A percentile compares a stretch with the other conserved stretches of the same genome.
Evolutionary conservation across 805 yeast genomes (phyloP).

Genomic region (Myxozyma geophila): DNA sequence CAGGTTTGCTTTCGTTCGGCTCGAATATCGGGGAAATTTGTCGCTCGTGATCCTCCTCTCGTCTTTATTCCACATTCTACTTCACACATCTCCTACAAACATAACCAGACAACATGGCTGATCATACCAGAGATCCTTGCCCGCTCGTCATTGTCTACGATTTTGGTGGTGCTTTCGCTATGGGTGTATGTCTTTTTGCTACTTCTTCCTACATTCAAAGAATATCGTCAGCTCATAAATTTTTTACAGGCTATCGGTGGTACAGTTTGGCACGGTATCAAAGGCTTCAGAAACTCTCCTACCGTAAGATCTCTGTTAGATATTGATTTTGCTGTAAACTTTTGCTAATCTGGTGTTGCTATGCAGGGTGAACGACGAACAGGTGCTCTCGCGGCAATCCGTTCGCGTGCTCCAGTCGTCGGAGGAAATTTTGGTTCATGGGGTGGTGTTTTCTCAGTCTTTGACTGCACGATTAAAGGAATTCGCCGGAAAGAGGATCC

Average conservation of each 20-base stretch:
- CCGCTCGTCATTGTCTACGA: slow-evolving; percentile 95
- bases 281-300: slow-evolving; percentile 98
- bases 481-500: slow-evolving; percentile 98
- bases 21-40: too few relatives aligned
- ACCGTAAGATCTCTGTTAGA: slow-evolving; percentile 35
- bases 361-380: slow-evolving; percentile 83
- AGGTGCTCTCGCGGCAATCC: slow-evolving; percentile 88
- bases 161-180: slow-evolving; percentile 98
- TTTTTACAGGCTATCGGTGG: slow-evolving; percentile 75
- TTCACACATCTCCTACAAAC: not conserved
- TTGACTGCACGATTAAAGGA: slow-evolving; percentile 93
- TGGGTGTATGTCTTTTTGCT: slow-evolving; percentile 68
- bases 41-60: not conserved
- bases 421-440: slow-evolving; percentile 99
- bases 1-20: not conserved
- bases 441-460: slow-evolving; percentile 98
- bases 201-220: not conserved
- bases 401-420: slow-evolving; percentile 96
- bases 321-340: not conserved
- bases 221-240: not conserved
- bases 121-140: slow-evolving; percentile 98
- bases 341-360: not conserved
- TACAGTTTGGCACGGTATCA: slow-evolving; percentile 97
- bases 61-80: not conserved
- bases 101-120: slow-evolving; percentile 55